Conservation (phyloP, 1,284 basidiomycete genomes). For the Sporisorium scitamineum region DNA sequence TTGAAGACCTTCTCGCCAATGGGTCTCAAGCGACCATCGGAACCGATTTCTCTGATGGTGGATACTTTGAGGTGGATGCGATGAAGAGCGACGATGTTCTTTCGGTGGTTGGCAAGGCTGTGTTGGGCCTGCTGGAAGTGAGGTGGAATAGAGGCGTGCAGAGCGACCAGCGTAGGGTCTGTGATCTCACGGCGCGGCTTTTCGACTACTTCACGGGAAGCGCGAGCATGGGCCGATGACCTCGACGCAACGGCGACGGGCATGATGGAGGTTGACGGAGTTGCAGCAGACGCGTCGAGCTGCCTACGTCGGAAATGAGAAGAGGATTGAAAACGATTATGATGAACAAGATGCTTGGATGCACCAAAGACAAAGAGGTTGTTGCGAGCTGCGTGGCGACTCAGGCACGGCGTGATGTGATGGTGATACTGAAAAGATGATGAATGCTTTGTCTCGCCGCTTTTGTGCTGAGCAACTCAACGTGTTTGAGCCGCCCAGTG, state of each 20-base stretch:
- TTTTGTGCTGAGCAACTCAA: neutral
- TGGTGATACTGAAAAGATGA: neutral
- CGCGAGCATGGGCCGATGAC: constrained; percentile 23
- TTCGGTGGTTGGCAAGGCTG: constrained; percentile 86
- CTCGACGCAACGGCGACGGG: constrained; percentile 47
- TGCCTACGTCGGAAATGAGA: neutral
- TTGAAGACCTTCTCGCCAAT: constrained; percentile 85
- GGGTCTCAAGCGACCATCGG: constrained; percentile 31
- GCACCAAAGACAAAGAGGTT: neutral
- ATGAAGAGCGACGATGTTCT: constrained; percentile 88
- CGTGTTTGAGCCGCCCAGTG: neutral
- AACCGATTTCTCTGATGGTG: constrained; percentile 72
- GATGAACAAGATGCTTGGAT: neutral
- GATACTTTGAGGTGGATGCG: constrained; percentile 82
- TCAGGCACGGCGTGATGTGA: neutral
- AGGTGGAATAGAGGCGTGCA: constrained; percentile 46
- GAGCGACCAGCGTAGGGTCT: constrained; percentile 23
- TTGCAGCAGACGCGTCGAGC: neutral
- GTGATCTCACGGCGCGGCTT: constrained; percentile 35
- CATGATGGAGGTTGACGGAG: constrained; percentile 22
- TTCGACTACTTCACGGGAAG: constrained; percentile 18
- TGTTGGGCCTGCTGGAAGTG: constrained; percentile 84
- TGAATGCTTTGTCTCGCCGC: neutral
- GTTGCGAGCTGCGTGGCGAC: neutral
- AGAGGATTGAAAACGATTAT: neutral